Evolutionary conservation across 805 yeast species (phyloP), one percentile per base, ranked within the genome.

Genomic region (Scheffersomyces stipitis): DNA sequence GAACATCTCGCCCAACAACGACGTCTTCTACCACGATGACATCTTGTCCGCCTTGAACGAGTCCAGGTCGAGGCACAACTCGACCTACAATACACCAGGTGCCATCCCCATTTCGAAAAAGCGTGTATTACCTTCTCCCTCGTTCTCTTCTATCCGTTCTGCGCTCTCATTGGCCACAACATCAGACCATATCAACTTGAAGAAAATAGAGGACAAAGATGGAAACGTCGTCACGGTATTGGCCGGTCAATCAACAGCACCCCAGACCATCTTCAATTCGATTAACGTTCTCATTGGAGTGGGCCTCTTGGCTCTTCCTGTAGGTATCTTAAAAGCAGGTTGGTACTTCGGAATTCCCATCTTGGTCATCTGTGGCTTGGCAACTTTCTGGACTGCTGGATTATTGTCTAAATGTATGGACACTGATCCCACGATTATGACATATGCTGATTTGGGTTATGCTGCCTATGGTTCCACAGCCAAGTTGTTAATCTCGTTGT

Each of bases 261-360:
- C 85, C 1, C 95, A 85, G 54, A 85, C 95, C 0, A 64, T 83
- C 4, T 83, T 85, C 68, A 86, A 86, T 49, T 81, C 90, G 1
- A 80, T 85, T 33, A 86, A 86, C 54, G 84, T 84, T 0, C 62
- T 86, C 18, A 78, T 86, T 45, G 95, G 95, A 0, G 75, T 86
- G 26, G 93, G 91, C 1, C 68, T 86, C 33, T 66, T 86, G 30
- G 81, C 93, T 0, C 64, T 86, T 33, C 90, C 95, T 0, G 65
- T 80, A 42, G 95, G 85, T 1, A 60, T 86, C 37, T 73, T 69
- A 45, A 69, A 80, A 30, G 71, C 89, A 1, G 95, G 95, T 3
- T 79, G 88, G 83, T 48, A 78, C 2, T 38, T 63, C 7, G 86
- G 86, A 0, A 37, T 70, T 0, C 15, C 69, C 1, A 47, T 73